Evolutionary conservation across 768 basidiomycete species (phyloP).

Genomic region (Suillus plorans): DNA sequence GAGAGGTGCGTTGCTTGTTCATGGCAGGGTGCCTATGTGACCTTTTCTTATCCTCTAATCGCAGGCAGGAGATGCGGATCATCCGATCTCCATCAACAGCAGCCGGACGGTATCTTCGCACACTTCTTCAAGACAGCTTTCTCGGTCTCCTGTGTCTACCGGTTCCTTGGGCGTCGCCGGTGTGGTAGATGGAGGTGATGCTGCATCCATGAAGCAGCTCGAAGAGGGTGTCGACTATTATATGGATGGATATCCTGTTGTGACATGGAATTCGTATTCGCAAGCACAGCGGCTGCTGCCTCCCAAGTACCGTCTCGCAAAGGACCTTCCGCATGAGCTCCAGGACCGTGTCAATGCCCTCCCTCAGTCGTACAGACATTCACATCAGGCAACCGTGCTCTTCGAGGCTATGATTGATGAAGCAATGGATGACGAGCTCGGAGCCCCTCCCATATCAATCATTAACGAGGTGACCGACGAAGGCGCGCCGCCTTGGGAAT

Average conservation of each 20-base stretch:
- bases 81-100: neutral
- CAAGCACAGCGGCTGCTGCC: slow-evolving; percentile 15
- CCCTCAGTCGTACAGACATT: slow-evolving; percentile 37
- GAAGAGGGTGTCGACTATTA: slow-evolving; percentile 1
- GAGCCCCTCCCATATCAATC: slow-evolving; percentile 67
- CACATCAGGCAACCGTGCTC: slow-evolving; percentile 47
- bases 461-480: slow-evolving; percentile 66
- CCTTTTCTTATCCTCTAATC: neutral
- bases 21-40: neutral
- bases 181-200: neutral
- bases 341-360: slow-evolving; percentile 68
- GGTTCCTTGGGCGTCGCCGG: neutral
- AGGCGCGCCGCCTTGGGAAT: slow-evolving; percentile 80
- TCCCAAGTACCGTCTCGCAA: slow-evolving; percentile 33
- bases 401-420: slow-evolving; percentile 67
- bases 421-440: slow-evolving; percentile 63
- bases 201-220: no score
- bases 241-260: slow-evolving; percentile 12
- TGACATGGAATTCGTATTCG: slow-evolving; percentile 24
- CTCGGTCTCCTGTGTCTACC: neutral
- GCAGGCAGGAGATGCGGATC: neutral
- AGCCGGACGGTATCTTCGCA: slow-evolving; percentile 2
- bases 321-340: slow-evolving; percentile 58
- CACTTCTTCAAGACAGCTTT: neutral
- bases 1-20: neutral